These are phyloP conservation scores for Eucalyptus viminalis DNA, from an alignment of 345 rosid species.

Conservation along the genomic window DNA sequence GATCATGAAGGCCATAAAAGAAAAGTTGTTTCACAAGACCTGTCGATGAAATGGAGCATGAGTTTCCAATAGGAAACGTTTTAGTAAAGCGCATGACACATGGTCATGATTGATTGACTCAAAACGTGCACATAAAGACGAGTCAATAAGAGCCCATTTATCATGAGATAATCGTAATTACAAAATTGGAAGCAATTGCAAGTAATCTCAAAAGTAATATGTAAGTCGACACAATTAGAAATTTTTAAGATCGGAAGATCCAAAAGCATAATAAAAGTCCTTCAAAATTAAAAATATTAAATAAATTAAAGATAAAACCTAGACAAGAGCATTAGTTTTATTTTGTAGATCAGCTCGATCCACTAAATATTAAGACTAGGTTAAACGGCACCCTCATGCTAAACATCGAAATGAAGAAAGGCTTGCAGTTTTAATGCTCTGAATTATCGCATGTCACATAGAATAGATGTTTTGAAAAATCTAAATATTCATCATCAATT, in stretches of 20 bases:
- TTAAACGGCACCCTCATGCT: neutral
- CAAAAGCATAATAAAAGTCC: neutral
- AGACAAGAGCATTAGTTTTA: neutral
- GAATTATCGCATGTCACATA: neutral
- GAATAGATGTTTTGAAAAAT: neutral
- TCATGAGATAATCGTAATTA: rapidly evolving
- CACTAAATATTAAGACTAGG: neutral
- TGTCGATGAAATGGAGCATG: neutral
- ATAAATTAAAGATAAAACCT: neutral
- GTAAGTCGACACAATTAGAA: neutral
- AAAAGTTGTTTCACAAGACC: neutral
- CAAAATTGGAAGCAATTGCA: neutral
- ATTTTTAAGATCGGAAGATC: neutral
- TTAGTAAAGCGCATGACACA: rapidly evolving
- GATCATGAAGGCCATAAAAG: neutral
- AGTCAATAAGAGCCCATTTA: neutral
- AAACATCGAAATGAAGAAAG: neutral
- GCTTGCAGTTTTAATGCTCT: neutral
- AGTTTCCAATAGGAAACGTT: rapidly evolving
- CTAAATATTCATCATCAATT: neutral
- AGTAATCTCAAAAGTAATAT: neutral
- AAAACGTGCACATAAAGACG: neutral
- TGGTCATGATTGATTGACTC: neutral
- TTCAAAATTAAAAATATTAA: neutral
- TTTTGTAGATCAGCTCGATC: neutral